A percentile compares a stretch with the other conserved stretches of the same genome.
Evolutionary conservation across 2,329 filamentous ascomycete species (phyloP).

Genomic region (Arthroderma sp.): DNA sequence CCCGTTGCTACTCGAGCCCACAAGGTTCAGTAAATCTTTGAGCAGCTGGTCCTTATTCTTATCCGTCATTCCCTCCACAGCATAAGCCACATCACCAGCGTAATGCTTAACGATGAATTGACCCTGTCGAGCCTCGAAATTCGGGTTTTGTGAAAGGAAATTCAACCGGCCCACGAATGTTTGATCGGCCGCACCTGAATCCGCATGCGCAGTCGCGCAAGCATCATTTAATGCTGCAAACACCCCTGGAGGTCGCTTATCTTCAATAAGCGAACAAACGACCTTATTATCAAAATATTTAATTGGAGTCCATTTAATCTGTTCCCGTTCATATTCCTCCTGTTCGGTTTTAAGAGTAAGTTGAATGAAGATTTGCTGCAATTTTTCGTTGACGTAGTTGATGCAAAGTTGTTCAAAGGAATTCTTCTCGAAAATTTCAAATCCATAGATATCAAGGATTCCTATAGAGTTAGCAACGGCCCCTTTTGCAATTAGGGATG

Average conservation of each 20-base stretch:
- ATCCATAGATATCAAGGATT: slow-evolving; percentile 97
- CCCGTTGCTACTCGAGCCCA: slow-evolving; percentile 66
- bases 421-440: slow-evolving; percentile 98
- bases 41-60: slow-evolving; percentile 98
- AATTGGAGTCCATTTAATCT: slow-evolving; percentile 98
- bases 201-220: slow-evolving; percentile 94
- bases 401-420: slow-evolving; percentile 98
- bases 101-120: slow-evolving; percentile 99
- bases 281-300: slow-evolving; percentile 99
- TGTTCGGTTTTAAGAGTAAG: slow-evolving; percentile 92
- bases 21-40: slow-evolving; percentile 82
- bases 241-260: slow-evolving; percentile 75
- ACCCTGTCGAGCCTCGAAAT: slow-evolving; percentile 82
- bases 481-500: slow-evolving; percentile 67
- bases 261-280: slow-evolving; percentile 92
- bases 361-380: slow-evolving; percentile 98
- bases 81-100: slow-evolving; percentile 89
- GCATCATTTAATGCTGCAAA: slow-evolving; percentile 96
- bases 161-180: slow-evolving; percentile 92
- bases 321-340: slow-evolving; percentile 88
- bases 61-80: slow-evolving; percentile 91
- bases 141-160: slow-evolving; percentile 71
- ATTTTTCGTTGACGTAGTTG: slow-evolving; percentile 98
- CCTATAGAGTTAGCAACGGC: slow-evolving; percentile 73
- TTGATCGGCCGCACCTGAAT: slow-evolving; percentile 83